Evolutionary conservation across 768 basidiomycete species (phyloP).

Genomic region (Steccherinum ochraceum): DNA sequence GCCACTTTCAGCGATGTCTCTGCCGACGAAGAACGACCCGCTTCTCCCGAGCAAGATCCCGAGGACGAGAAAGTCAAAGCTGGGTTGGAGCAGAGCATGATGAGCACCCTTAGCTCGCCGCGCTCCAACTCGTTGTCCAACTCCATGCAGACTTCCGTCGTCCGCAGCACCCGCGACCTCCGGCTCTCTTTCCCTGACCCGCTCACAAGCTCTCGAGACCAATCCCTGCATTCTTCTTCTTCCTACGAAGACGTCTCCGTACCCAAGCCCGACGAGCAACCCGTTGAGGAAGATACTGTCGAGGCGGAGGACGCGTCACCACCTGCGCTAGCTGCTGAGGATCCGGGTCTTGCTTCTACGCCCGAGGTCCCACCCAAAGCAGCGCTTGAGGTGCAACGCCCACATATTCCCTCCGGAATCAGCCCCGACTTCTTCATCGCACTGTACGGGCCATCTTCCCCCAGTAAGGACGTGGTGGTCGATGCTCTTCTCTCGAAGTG

Average conservation of each 20-base stretch:
- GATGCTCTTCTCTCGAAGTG: slow-evolving; percentile 53
- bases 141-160: slow-evolving; percentile 36
- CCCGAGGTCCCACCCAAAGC: slow-evolving; percentile 28
- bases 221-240: slow-evolving; percentile 37
- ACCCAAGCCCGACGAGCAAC: slow-evolving; percentile 4
- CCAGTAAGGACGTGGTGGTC: slow-evolving; percentile 57
- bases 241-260: slow-evolving; percentile 51
- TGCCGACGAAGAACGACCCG: slow-evolving; percentile 1
- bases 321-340: slow-evolving; percentile 20
- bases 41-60: slow-evolving; percentile 29
- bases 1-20: slow-evolving; percentile 18
- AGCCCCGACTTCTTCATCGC: slow-evolving; percentile 50
- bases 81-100: slow-evolving; percentile 76
- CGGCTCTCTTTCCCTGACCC: slow-evolving; percentile 82
- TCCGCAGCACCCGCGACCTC: slow-evolving; percentile 59
- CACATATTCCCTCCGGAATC: slow-evolving; percentile 16
- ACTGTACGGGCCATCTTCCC: slow-evolving; percentile 58
- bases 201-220: slow-evolving; percentile 62
- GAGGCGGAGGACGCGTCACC: neutral
- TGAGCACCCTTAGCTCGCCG: slow-evolving; percentile 72
- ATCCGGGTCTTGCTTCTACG: slow-evolving; percentile 25
- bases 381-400: slow-evolving; percentile 15
- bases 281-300: neutral
- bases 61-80: slow-evolving; percentile 67
- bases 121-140: slow-evolving; percentile 54